Percentiles rank a stretch among this genome's conserved stretches.
These are phyloP conservation scores for Gracilaria caudata DNA, from an alignment of 23 red algal genomes.

Conservation along the genomic window DNA sequence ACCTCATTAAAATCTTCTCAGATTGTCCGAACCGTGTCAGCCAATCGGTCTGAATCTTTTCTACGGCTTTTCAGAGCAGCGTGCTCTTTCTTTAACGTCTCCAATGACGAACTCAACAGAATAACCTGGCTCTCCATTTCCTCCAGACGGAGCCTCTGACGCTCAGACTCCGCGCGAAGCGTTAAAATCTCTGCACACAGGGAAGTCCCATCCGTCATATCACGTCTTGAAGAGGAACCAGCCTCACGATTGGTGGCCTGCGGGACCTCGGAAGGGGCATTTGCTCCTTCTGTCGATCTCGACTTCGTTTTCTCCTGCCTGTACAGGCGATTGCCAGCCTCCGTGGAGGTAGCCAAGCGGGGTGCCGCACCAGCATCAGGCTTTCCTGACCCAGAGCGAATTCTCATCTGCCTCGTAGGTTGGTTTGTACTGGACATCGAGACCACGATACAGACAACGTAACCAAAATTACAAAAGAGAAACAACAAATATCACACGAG, in stretches of 20 bases:
- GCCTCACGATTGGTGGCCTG: background rate
- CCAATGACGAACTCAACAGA: background rate
- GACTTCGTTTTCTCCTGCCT: background rate
- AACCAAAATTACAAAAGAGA: too few species aligned
- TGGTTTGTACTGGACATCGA: too few species aligned
- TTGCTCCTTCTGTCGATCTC: background rate
- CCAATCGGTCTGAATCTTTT: background rate
- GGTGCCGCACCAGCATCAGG: background rate
- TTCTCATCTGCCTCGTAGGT: background rate
- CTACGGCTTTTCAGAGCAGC: background rate
- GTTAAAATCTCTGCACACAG: background rate
- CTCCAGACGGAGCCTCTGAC: slow-evolving; percentile 23
- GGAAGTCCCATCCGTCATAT: background rate
- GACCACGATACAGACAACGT: too few species aligned
- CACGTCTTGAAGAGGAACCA: background rate
- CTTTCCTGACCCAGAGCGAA: background rate
- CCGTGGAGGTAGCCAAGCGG: slow-evolving; percentile 2
- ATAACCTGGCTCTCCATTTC: background rate
- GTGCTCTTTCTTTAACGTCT: background rate
- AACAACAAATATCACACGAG: too few species aligned
- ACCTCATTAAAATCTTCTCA: slow-evolving; percentile 1
- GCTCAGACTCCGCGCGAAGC: slow-evolving; percentile 10
- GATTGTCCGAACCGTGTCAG: slow-evolving; percentile 11
- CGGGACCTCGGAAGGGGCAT: background rate
- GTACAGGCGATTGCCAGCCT: slow-evolving; percentile 2